Base-by-base conservation (phyloP, 139 green algal genomes). In the Volvox reticuliferus region DNA sequence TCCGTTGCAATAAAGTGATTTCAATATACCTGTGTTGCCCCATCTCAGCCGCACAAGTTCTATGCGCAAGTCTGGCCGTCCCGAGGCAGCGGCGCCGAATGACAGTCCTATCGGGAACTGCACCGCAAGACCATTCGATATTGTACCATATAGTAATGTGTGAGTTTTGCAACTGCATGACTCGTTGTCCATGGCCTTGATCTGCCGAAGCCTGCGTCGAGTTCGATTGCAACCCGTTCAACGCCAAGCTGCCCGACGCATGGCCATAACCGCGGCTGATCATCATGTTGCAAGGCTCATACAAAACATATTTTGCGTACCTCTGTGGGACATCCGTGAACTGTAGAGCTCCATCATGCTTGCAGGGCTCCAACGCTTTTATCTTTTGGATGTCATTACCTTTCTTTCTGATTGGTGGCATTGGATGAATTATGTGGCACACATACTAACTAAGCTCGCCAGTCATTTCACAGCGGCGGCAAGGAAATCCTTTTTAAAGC, bases 291-390 rank as follows among this genome's bases (percentile, higher is more conserved):
- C 71, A 33, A 36, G n/a, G n/a, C n/a, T n/a, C 32, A 18, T 30
- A 35, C 14, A 79, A 79, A 79, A 5, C 71, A 28, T 79, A 79
- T 12, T 12, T 19, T 30, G 3, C 76, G 12, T 36, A 82, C 76
- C 76, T 62, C 32, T 62, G 76, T 1, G 33, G 12, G 24, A 82
- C 1, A 19, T 61, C 24, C 32, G 1, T 0, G 1, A 36, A 26
- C 32, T 61, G 76, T 61, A 36, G 33, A 20, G 12, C 1, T 18
- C 13, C 24, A 55, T 61, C n/a, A 82, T 14, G 76, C 76, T 82
- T 82, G 76, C 76, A 82, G n/a, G 76, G 76, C 76, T 82, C 76
- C 76, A 82, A 33, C 24, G n/a, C 76, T 82, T 26, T 35, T 24
- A 82, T 62, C 12, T 24, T 35, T 2, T 62, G 76, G 6, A 61